Conservation (phyloP, 495 filamentous ascomycete species). For the Penicillium macrosclerotiorum region DNA sequence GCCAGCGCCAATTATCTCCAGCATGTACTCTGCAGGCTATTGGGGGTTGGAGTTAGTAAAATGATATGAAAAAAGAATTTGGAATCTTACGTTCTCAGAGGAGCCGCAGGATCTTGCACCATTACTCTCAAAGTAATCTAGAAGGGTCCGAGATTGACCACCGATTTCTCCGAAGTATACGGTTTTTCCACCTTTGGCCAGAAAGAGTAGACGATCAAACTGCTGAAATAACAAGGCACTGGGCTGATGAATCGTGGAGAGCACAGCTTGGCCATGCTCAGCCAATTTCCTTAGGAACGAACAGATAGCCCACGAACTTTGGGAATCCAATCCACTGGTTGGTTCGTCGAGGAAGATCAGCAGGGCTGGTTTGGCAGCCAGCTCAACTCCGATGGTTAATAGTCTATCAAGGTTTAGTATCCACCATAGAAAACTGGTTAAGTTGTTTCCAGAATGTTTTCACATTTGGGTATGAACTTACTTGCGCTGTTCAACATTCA, state of each 20-base stretch:
- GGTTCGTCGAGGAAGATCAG: conserved; percentile 94
- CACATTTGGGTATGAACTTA: too few relatives aligned
- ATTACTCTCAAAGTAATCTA: conserved; percentile 74
- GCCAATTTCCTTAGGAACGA: conserved; percentile 82
- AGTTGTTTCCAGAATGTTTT: too few relatives aligned
- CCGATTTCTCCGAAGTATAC: conserved; percentile 94
- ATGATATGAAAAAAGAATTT: too few relatives aligned
- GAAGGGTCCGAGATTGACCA: conserved; percentile 65
- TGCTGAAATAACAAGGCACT: conserved; percentile 88
- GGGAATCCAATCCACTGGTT: conserved; percentile 80
- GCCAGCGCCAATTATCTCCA: conserved; percentile 68
- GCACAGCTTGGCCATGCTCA: conserved; percentile 81
- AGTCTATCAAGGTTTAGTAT: conserved; percentile 29
- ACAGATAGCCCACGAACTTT: conserved; percentile 83
- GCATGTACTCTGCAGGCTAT: conserved; percentile 85
- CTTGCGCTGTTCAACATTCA: conserved; percentile 93
- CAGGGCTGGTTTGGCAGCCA: conserved; percentile 86
- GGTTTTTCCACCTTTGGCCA: conserved; percentile 75
- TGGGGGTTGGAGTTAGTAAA: conserved; percentile 12
- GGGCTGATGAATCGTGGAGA: conserved; percentile 94
- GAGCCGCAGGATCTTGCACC: conserved; percentile 67
- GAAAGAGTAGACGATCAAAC: conserved; percentile 85
- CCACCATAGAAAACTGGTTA: not conserved
- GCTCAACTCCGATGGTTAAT: conserved; percentile 86
- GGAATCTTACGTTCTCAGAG: conserved; percentile 68